phyloP scores from a whole-genome alignment of 1,284 basidiomycete species.

The Pseudozyma sp. region DNA sequence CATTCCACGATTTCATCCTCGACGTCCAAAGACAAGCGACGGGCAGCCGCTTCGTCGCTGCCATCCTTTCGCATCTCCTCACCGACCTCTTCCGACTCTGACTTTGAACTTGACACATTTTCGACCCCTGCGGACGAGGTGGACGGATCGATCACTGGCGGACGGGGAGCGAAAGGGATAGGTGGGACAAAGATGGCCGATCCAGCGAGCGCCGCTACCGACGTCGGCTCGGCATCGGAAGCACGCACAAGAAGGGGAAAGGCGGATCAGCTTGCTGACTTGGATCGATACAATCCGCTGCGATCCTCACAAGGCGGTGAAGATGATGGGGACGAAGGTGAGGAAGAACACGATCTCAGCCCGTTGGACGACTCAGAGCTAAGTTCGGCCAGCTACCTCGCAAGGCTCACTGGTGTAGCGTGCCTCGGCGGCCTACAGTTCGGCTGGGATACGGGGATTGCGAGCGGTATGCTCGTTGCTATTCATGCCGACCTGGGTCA shows the following conservation, averaged over 20 bases:
- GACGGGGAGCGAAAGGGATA: not conserved
- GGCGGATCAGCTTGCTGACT: constrained; percentile 6
- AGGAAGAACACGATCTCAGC: constrained; percentile 11
- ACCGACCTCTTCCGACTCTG: constrained; percentile 20
- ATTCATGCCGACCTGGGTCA: constrained; percentile 57
- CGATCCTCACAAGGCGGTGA: constrained; percentile 2
- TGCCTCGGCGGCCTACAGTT: constrained; percentile 54
- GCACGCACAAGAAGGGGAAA: not conserved
- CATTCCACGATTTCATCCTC: constrained; percentile 18
- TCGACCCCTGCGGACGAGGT: constrained; percentile 13
- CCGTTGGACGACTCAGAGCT: constrained; percentile 35
- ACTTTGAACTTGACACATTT: constrained; percentile 37
- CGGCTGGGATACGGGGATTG: constrained; percentile 58
- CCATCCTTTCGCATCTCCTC: constrained; percentile 43
- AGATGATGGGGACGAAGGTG: constrained; percentile 11
- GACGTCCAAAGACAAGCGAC: constrained; percentile 16
- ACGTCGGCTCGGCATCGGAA: not conserved
- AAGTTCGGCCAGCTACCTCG: constrained; percentile 40
- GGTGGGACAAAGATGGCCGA: constrained; percentile 20
- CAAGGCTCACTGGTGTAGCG: constrained; percentile 48
- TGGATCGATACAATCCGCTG: constrained; percentile 31
- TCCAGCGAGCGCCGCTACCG: constrained; percentile 15
- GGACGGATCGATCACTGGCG: not conserved
- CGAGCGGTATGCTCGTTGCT: constrained; percentile 57
- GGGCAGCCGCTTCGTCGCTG: constrained; percentile 24